phyloP scores from a whole-genome alignment of 139 green algal species.

The Yamagishiella unicocca region DNA sequence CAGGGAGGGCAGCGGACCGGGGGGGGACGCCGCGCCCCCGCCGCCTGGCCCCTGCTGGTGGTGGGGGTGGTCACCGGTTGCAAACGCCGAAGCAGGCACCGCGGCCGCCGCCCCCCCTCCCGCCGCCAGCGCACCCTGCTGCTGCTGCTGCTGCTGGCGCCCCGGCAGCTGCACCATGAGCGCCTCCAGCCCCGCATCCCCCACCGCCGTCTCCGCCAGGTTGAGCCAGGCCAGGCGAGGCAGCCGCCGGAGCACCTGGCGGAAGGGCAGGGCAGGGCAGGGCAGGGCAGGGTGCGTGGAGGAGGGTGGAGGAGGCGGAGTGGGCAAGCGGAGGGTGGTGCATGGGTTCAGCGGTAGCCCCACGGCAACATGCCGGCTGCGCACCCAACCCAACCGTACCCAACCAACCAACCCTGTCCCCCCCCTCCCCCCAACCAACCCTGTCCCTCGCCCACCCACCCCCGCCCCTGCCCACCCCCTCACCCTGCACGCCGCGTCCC shows the following conservation, averaged over 20 bases:
- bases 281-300: not conserved
- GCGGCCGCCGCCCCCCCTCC: not conserved
- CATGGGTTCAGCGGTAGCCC: not conserved
- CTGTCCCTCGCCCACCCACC: not conserved
- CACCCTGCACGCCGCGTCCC: constrained; percentile 30
- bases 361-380: not conserved
- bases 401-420: not conserved
- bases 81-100: too few relatives aligned
- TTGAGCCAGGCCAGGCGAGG: constrained; percentile 27
- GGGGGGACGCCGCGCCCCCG: not conserved
- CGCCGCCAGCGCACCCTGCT: not conserved
- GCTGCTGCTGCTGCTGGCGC: not conserved
- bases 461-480: not conserved
- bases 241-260: constrained; percentile 33
- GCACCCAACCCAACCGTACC: not conserved
- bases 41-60: too few relatives aligned
- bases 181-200: not conserved
- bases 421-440: not conserved
- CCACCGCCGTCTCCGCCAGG: constrained; percentile 27
- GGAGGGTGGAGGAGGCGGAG: not conserved
- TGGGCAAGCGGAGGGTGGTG: not conserved
- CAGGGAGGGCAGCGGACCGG: not conserved
- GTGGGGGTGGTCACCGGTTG: too few relatives aligned
- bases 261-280: too few relatives aligned
- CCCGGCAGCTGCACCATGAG: not conserved